phyloP scores from a whole-genome alignment of 2,329 filamentous ascomycete species.

The Claviceps africana region DNA sequence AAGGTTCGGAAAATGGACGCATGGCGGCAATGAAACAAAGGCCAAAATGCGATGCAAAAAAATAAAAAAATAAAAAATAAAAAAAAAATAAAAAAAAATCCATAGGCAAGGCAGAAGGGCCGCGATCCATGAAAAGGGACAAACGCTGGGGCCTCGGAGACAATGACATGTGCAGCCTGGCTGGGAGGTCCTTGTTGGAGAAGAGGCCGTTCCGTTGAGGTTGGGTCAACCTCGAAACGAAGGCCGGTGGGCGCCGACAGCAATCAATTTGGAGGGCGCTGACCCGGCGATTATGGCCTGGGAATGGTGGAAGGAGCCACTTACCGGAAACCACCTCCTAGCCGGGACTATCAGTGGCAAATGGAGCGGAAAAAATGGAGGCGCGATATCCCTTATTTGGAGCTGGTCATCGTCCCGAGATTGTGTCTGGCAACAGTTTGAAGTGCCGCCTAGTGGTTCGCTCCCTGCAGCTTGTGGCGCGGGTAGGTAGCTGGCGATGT shows the following conservation, averaged over 20 bases:
- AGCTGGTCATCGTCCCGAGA: neutral
- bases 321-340: neutral
- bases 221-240: neutral
- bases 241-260: neutral
- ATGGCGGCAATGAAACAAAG: conserved; percentile 7
- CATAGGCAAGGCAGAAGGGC: neutral
- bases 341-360: neutral
- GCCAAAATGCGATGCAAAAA: neutral
- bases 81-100: too few relatives aligned
- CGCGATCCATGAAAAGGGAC: neutral
- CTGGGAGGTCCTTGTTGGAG: neutral
- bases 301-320: neutral
- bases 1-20: conserved; percentile 12
- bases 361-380: neutral
- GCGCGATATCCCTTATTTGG: neutral
- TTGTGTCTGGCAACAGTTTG: neutral
- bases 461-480: neutral
- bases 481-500: neutral
- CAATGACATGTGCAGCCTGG: neutral
- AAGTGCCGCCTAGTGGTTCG: neutral
- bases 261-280: neutral
- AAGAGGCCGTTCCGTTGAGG: neutral
- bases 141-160: neutral
- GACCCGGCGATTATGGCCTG: neutral
- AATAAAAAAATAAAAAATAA: too few relatives aligned